Conservation (phyloP, 768 basidiomycete genomes). For the Polyporus arcularius region DNA sequence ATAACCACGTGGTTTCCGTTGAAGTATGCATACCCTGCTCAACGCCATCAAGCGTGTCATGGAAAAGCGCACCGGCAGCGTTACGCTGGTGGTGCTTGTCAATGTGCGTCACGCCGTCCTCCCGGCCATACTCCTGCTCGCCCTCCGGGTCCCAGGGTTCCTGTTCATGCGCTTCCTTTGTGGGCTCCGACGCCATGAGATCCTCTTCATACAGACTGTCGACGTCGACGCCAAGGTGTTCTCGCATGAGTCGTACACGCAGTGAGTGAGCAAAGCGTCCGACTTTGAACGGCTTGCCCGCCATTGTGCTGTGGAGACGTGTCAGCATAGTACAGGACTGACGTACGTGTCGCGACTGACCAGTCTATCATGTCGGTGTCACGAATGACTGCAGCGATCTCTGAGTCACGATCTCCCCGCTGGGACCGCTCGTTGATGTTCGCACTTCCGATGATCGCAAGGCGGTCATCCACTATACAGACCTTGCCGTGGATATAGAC, state of each 20-base stretch:
- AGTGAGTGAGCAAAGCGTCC: conserved; percentile 96
- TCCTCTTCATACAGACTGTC: conserved; percentile 83
- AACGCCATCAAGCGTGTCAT: conserved; percentile 40
- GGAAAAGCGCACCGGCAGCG: conserved; percentile 29
- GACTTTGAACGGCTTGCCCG: conserved; percentile 90
- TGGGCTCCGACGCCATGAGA: conserved; percentile 54
- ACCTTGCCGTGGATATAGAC: conserved; percentile 60
- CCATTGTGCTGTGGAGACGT: conserved; percentile 70
- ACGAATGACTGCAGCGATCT: conserved; percentile 87
- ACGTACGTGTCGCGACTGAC: conserved; percentile 41
- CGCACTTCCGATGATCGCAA: conserved; percentile 93
- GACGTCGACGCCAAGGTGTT: conserved; percentile 94
- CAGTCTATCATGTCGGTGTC: conserved; percentile 88
- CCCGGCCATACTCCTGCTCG: conserved; percentile 57
- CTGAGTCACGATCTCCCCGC: conserved; percentile 95
- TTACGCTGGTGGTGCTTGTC: conserved; percentile 23
- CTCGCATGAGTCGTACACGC: conserved; percentile 92
- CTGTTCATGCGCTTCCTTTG: conserved; percentile 50
- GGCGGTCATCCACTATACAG: conserved; percentile 91
- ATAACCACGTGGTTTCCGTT: background rate
- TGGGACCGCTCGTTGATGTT: conserved; percentile 98
- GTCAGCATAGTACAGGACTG: background rate
- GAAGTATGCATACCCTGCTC: conserved; percentile 50
- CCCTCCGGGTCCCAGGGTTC: conserved; percentile 73
- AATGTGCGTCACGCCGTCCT: conserved; percentile 37